A percentile compares a stretch with the other conserved stretches of the same genome.
Conservation (phyloP, 768 basidiomycete species). For the Floccularia luteovirens region DNA sequence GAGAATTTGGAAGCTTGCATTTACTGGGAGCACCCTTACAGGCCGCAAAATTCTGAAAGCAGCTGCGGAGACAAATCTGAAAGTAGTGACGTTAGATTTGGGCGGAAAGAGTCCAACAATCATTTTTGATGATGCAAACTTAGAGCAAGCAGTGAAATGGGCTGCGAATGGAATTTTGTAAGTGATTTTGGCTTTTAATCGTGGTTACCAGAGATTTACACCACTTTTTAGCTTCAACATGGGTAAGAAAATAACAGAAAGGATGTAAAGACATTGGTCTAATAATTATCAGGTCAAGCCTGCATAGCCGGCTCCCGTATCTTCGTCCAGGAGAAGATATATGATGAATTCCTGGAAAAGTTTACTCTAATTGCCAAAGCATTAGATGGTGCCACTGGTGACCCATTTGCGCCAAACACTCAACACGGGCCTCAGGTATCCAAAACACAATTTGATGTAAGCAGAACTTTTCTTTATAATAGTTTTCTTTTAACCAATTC, state of each 20-base stretch:
- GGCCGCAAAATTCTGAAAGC: conserved; percentile 79
- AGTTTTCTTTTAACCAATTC: no score
- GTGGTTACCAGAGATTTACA: neutral
- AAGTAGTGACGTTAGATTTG: conserved; percentile 76
- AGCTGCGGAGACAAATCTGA: conserved; percentile 75
- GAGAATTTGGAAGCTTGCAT: conserved; percentile 64
- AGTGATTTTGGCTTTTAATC: conserved; percentile 17
- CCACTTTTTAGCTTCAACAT: conserved; percentile 11
- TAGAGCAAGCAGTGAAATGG: conserved; percentile 72
- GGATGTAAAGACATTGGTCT: no score
- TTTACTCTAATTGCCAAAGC: conserved; percentile 47
- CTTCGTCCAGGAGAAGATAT: conserved; percentile 73
- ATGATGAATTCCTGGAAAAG: conserved; percentile 65
- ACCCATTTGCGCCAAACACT: conserved; percentile 49
- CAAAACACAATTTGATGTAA: conserved; percentile 55
- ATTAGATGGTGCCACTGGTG: conserved; percentile 44
- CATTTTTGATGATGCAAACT: conserved; percentile 67
- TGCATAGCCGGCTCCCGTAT: conserved; percentile 83
- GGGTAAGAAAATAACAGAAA: no score
- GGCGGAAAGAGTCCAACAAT: conserved; percentile 72
- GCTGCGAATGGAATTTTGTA: conserved; percentile 62
- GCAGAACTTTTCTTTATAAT: no score
- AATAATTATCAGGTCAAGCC: conserved; percentile 67
- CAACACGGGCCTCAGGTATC: conserved; percentile 72
- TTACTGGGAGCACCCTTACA: conserved; percentile 78